Base-by-base conservation (phyloP, 768 basidiomycete genomes). In the Leccinum arenicola region DNA sequence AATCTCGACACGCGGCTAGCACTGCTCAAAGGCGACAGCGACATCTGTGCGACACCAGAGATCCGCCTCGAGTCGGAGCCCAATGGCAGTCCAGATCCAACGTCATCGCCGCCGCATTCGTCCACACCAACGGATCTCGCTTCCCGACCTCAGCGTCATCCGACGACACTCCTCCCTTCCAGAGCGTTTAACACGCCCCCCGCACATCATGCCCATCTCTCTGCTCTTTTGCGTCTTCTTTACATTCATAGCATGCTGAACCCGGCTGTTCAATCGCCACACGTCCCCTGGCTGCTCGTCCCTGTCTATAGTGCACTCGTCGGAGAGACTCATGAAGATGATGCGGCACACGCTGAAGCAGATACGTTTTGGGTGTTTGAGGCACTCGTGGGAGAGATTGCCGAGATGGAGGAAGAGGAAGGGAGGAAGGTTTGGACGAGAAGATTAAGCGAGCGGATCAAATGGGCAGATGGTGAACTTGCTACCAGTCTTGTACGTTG, bases 321-420 rank as follows among this genome's bases (percentile, higher is more conserved):
- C 17, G 81, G 83, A 66, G 89, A 91, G 66, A 76, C 84, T 1
- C 81, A 88, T 17, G 71, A 79, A 0, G 80, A 83, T 55, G 86
- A 89, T 47, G 69, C 82, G 10, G 78, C 81, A 0, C 88, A 91
- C 68, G 80, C 80, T 5, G 91, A 93, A 70, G 90, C 91, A 2
- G 91, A 93, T 65, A 81, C 86, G 0, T 93, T 93, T 69, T 93
- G 90, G 91, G 66, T 91, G 5, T 88, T 92, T 56, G 89, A 91
- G 69, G 81, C 84, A 0, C 77, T 92, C 64, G 75, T 91, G 0
- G 84, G 85, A 27, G 90, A 92, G 66, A 82, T 92, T 52, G 77
- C 82, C 1, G 90, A 89, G 53, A 69, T 93, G n/a, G 86, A 87
- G 59, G 87, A 87, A 54, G 84, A 86, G 58, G 85, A 86, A 29